These are phyloP conservation scores for Colletotrichum camelliae DNA, from an alignment of 2,329 filamentous ascomycete species.

Conservation along the genomic window DNA sequence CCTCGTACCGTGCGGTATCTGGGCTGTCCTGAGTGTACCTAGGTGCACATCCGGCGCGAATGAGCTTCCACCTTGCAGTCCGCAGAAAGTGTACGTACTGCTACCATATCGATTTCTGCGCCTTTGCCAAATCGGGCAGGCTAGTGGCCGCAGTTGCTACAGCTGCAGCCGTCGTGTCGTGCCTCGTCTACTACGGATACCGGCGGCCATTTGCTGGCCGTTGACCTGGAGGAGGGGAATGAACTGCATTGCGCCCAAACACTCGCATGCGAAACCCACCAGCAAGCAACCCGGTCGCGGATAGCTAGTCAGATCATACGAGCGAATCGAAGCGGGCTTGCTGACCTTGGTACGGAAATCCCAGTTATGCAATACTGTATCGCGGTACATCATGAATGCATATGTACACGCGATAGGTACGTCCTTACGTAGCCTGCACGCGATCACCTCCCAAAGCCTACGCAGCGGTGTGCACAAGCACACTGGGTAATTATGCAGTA, in stretches of 20 bases:
- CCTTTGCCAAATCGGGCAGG: constrained; percentile 1
- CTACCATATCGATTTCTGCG: background rate
- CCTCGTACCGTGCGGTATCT: background rate
- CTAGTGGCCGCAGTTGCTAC: constrained; percentile 6
- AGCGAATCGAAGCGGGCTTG: background rate
- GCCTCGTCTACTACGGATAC: background rate
- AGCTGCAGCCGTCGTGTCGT: constrained; percentile 5
- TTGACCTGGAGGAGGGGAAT: background rate
- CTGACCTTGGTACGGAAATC: background rate
- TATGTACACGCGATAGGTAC: background rate
- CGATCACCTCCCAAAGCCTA: no score
- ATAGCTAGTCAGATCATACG: background rate
- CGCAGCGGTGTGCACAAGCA: no score
- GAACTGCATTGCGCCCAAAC: background rate
- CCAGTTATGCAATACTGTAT: background rate
- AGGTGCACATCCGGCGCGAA: background rate
- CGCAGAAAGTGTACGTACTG: background rate
- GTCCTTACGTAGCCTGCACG: no score
- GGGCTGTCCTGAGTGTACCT: background rate
- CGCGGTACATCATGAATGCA: background rate
- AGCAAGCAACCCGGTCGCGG: background rate
- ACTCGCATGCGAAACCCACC: background rate
- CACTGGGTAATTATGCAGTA: no score
- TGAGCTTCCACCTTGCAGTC: background rate
- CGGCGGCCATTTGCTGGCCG: background rate